Percentiles rank a stretch among this genome's conserved stretches.
phyloP scores from a whole-genome alignment of 2,329 filamentous ascomycete species.

The Colletotrichum endophyticum region DNA sequence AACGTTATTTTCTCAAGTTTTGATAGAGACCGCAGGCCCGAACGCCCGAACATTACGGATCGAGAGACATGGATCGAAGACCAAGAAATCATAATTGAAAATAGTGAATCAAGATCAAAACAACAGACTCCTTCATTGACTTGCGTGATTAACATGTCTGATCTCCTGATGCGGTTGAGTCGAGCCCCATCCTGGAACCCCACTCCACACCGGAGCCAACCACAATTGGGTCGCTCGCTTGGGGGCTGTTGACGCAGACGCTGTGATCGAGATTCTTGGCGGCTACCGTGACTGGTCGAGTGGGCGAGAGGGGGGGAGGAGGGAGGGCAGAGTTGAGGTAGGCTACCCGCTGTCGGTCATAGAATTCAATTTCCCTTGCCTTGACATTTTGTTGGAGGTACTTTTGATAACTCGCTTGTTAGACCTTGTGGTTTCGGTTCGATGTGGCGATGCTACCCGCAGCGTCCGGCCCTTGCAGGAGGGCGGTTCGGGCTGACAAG shows the following conservation, averaged over 20 bases:
- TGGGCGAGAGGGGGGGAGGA: background rate
- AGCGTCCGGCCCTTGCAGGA: background rate
- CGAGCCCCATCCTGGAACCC: background rate
- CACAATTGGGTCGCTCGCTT: background rate
- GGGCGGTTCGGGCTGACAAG: background rate
- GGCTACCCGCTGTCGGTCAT: background rate
- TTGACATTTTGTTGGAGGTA: background rate
- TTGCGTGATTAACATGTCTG: background rate
- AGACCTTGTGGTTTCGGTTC: background rate
- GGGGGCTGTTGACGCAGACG: background rate
- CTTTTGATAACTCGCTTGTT: background rate
- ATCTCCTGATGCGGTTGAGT: background rate
- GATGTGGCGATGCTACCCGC: background rate
- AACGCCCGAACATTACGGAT: background rate
- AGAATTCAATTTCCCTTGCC: background rate
- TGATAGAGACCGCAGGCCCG: background rate
- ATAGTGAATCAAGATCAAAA: background rate
- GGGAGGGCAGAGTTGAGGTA: background rate
- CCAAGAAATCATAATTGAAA: background rate
- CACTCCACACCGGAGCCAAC: background rate
- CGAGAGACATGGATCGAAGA: background rate
- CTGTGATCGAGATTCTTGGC: background rate
- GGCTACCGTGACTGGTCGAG: background rate
- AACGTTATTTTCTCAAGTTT: background rate
- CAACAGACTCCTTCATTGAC: background rate